phyloP scores from a whole-genome alignment of 805 yeast genomes.

The Zygotorulaspora florentina region DNA sequence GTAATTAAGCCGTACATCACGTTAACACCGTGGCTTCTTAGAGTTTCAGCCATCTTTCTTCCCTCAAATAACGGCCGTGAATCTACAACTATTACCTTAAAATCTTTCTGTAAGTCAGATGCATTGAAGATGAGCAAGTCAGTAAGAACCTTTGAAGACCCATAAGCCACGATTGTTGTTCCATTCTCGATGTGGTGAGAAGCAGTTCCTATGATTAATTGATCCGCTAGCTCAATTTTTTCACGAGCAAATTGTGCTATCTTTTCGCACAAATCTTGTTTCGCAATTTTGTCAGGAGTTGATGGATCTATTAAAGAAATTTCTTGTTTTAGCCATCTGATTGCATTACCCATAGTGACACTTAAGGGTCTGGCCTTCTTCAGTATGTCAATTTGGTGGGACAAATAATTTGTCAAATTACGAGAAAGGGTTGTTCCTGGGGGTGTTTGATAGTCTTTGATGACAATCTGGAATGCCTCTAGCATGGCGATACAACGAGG shows the following conservation, averaged over 20 bases:
- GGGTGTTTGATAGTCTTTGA: conserved; percentile 79
- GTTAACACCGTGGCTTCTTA: conserved; percentile 61
- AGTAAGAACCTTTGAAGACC: conserved; percentile 78
- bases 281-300: conserved; percentile 54
- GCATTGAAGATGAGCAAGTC: conserved; percentile 70
- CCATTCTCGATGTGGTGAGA: conserved; percentile 70
- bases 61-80: conserved; percentile 95
- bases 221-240: conserved; percentile 76
- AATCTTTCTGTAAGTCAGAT: conserved; percentile 54
- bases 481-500: conserved; percentile 83
- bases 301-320: conserved; percentile 80
- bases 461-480: conserved; percentile 75
- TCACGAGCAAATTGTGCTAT: conserved; percentile 83
- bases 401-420: conserved; percentile 79
- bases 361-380: conserved; percentile 88
- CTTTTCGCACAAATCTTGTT: conserved; percentile 52
- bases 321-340: conserved; percentile 94
- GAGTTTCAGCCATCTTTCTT: conserved; percentile 60
- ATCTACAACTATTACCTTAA: conserved; percentile 83
- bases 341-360: conserved; percentile 95
- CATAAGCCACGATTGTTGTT: conserved; percentile 80
- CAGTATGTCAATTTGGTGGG: conserved; percentile 88
- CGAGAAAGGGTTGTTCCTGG: conserved; percentile 79
- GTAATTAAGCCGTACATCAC: conserved; percentile 73
- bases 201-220: conserved; percentile 77